Base-by-base conservation (phyloP, 192 early-diverging fungal species). In the Linderina pennispora region DNA sequence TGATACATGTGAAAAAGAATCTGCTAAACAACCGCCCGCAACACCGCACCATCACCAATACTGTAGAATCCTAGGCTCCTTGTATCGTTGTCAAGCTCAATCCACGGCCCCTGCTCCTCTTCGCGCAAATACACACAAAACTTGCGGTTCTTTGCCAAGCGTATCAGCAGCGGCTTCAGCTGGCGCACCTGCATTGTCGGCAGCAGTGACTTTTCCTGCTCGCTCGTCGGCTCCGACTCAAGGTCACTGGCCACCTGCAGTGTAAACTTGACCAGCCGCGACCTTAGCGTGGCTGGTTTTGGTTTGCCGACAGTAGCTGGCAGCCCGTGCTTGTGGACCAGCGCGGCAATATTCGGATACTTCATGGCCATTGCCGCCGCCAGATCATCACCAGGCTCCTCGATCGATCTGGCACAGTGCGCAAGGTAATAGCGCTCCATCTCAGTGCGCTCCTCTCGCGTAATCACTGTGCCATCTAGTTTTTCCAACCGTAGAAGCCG, bases 361-460 rank as follows among this genome's bases (percentile, higher is more conserved):
- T 16, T 4, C 3, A 26, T 23, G 1, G 26, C 36, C 52, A 62
- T 24, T 3, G 13, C 8, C 8, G 44, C 46, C 8, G 44, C 16
- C 37, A 41, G 5, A 23, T 22, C 28, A 31, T 31, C 28, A 31
- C 28, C 28, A 31, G 28, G 28, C 28, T 31, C 6, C 6, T 11
- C 11, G 28, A 11, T 11, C 28, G 28, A 5, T 31, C 11, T 31
- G 28, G 62, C 52, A 13, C 54, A 58, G 0, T 54, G 53, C 1
- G 39, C 25, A 22, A 72, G 35, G 34, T 58, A 74, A 31, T 58
- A 58, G 11, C 62, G 58, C n/a, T 74, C 70, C 46, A 74, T 55
- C n/a, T 74, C 70, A 3, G 52, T 53, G 14, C 70, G 58, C 22
- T 74, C 70, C 8, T 45, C 36, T 0, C 34, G 13, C 9, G 53